These are phyloP conservation scores for Prunus mume DNA, from an alignment of 306 rosid species.

Conservation along the genomic window DNA sequence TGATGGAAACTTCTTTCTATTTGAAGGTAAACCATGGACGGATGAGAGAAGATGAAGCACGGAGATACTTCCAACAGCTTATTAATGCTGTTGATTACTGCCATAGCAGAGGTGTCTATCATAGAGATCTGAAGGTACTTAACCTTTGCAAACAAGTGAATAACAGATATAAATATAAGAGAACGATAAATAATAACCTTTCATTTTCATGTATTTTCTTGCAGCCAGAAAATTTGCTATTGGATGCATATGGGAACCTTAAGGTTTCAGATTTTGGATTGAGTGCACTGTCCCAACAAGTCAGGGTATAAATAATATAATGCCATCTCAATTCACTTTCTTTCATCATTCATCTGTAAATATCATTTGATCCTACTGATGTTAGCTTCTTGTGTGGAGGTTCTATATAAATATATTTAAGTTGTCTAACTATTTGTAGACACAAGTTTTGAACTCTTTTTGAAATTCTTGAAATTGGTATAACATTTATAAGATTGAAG, in stretches of 20 bases:
- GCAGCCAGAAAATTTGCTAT: conserved; percentile 95
- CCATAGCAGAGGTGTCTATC: conserved; percentile 98
- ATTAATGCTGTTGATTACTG: conserved; percentile 96
- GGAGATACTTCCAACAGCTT: conserved; percentile 96
- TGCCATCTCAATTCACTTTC: conserved; percentile 23
- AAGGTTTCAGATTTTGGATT: conserved; percentile 98
- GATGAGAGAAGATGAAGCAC: conserved; percentile 86
- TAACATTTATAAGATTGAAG: neutral
- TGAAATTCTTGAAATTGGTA: neutral
- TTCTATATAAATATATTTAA: neutral
- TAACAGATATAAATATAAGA: neutral
- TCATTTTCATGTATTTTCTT: neutral
- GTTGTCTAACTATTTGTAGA: neutral
- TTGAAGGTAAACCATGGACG: conserved; percentile 91
- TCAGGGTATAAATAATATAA: conserved; percentile 53
- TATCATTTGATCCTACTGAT: conserved; percentile 18
- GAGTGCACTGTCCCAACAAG: conserved; percentile 96
- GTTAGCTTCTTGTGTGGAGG: conserved; percentile 10
- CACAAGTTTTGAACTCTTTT: neutral
- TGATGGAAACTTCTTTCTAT: conserved; percentile 6
- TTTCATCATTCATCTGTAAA: conserved; percentile 13
- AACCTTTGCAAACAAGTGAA: neutral
- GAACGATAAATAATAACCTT: neutral
- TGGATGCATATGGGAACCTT: conserved; percentile 78
- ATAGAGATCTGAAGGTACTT: conserved; percentile 88